phyloP scores from a whole-genome alignment of 345 rosid species.

The Lepidium africanum region DNA sequence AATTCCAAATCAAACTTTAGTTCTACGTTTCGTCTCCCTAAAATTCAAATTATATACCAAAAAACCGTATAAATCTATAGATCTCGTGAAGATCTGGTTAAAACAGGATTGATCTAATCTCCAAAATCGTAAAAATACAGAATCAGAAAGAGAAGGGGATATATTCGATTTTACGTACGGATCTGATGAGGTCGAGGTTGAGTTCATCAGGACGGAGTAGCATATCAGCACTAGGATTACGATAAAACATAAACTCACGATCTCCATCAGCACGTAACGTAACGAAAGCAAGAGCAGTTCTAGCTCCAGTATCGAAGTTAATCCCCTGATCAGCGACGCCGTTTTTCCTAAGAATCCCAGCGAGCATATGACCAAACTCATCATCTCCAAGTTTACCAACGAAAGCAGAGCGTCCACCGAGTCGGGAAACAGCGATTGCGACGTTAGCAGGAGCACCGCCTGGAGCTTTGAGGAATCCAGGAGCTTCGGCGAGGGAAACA shows the following conservation, averaged over 20 bases:
- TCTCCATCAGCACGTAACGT: conserved; percentile 56
- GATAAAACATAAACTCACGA: conserved; percentile 59
- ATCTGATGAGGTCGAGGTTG: conserved; percentile 40
- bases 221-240: conserved; percentile 76
- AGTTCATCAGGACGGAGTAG: conserved; percentile 57
- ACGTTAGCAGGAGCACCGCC: conserved; percentile 73
- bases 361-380: conserved; percentile 61
- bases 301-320: conserved; percentile 47
- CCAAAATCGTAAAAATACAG: neutral
- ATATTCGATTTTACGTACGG: conserved; percentile 24
- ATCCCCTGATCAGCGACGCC: conserved; percentile 49
- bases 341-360: conserved; percentile 46
- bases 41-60: neutral
- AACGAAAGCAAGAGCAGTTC: conserved; percentile 63
- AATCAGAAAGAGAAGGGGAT: neutral
- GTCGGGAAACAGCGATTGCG: conserved; percentile 47
- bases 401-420: conserved; percentile 50
- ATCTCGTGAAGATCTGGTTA: conserved; percentile 6
- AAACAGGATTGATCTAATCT: neutral
- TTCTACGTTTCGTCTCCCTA: neutral
- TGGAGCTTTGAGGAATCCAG: conserved; percentile 52
- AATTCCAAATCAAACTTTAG: neutral
- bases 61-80: neutral
- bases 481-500: conserved; percentile 61
- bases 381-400: conserved; percentile 61